A percentile compares a stretch with the other conserved stretches of the same genome.
These are phyloP conservation scores for Colletotrichum paranaense DNA, from an alignment of 2,329 filamentous ascomycete species.

Conservation along the genomic window DNA sequence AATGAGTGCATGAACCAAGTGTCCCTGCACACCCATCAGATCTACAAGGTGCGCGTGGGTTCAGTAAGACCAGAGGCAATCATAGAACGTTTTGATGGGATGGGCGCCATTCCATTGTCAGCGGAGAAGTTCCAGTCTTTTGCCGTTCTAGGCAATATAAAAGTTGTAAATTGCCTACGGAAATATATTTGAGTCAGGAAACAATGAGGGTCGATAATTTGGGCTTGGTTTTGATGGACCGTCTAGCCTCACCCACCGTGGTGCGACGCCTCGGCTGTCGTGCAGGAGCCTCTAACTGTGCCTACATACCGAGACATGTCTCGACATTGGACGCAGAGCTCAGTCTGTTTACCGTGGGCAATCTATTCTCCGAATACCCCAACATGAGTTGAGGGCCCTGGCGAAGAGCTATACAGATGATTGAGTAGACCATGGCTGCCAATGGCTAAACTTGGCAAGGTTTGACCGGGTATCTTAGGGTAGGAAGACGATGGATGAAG, in stretches of 20 bases:
- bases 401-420: background rate
- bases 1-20: constrained; percentile 14
- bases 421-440: background rate
- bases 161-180: background rate
- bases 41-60: background rate
- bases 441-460: constrained; percentile 9
- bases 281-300: background rate
- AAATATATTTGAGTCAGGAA: background rate
- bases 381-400: background rate
- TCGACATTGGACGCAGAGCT: background rate
- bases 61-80: constrained; percentile 4
- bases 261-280: background rate
- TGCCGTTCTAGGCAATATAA: background rate
- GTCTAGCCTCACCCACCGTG: background rate
- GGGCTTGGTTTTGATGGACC: background rate
- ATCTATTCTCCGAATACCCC: constrained; percentile 10
- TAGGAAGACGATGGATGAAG: background rate
- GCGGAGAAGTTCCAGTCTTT: background rate
- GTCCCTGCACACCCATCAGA: constrained; percentile 12
- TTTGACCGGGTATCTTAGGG: constrained; percentile 23
- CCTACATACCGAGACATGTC: constrained; percentile 7
- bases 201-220: background rate
- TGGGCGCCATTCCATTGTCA: background rate
- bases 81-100: background rate
- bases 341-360: background rate